These are phyloP conservation scores for Malassezia cuniculi DNA, from an alignment of 1,284 basidiomycete species.

Conservation along the genomic window DNA sequence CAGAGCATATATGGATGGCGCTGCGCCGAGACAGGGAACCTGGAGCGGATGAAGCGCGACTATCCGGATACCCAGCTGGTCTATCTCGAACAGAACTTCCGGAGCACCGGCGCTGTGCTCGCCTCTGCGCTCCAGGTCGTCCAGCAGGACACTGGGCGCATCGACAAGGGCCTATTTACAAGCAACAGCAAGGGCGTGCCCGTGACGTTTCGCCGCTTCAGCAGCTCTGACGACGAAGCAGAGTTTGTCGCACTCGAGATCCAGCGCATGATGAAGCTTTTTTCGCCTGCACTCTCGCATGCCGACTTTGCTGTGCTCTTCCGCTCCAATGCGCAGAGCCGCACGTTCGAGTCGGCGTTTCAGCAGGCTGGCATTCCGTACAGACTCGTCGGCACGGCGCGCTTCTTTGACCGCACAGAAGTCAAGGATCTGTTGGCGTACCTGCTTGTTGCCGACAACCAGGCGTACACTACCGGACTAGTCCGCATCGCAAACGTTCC, in stretches of 20 bases:
- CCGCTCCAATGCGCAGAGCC: conserved; percentile 69
- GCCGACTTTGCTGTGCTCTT: conserved; percentile 50
- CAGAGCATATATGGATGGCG: conserved; percentile 88
- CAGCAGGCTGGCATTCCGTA: conserved; percentile 67
- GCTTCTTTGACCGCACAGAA: conserved; percentile 66
- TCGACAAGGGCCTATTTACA: conserved; percentile 63
- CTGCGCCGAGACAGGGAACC: conserved; percentile 51
- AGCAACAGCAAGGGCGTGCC: conserved; percentile 56
- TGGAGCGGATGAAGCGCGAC: conserved; percentile 32
- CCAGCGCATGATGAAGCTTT: conserved; percentile 51
- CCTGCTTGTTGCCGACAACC: conserved; percentile 59
- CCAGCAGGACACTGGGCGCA: conserved; percentile 62
- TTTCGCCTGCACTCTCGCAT: conserved; percentile 54
- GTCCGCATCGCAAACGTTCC: conserved; percentile 66
- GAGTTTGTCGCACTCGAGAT: conserved; percentile 60
- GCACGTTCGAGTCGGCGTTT: conserved; percentile 62
- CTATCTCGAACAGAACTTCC: conserved; percentile 73
- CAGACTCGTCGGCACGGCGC: conserved; percentile 64
- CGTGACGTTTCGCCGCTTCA: conserved; percentile 36
- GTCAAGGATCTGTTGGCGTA: conserved; percentile 81
- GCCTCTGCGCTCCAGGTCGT: conserved; percentile 65
- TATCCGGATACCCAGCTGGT: conserved; percentile 51
- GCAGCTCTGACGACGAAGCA: conserved; percentile 24
- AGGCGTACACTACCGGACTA: conserved; percentile 59
- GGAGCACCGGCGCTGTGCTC: conserved; percentile 68